Base-by-base conservation (phyloP, 352 stramenopile species). In the Thraustochytrium striatum region DNA sequence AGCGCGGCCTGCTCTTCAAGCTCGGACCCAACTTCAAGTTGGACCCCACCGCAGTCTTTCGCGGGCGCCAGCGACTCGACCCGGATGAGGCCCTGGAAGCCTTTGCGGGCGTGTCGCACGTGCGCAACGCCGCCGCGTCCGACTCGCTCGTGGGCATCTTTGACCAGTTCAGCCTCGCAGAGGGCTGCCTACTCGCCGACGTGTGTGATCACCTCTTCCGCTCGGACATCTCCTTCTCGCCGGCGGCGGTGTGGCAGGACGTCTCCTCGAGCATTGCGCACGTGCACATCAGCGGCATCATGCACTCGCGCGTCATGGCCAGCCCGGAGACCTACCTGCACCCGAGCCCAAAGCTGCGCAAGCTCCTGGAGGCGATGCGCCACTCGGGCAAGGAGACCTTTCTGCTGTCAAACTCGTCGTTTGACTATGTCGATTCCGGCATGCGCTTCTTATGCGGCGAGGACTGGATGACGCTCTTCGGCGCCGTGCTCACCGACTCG, bases 1-100 rank as follows among this genome's bases (percentile, higher is more conserved):
- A 97, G 79, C 95, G 92, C 55, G 92, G 92, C 2, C 88, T 95
- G 83, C 89, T 97, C 35, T 97, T 90, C 83, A 95, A 97, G 83
- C 90, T 97, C 72, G 95, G 90, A 32, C 96, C 94, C 65, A 95
- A 94, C 58, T 92, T 96, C 84, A 96, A 97, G 72, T 87, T 97
- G 11, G 84, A 87, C 9, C 83, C 90, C 1, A 87, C 87, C 44
- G 90, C 90, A 62, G 91, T 91, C 11, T 93, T 89, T 69, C 87
- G 94, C 59, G 93, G 93, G 16, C 87, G 91, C 25, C 83, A 95
- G 55, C 88, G 91, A 3, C 89, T 97, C 19, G 87, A 88, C 13
- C 86, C 87, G 0, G 84, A 89, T 2, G 87, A 91, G 43, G 90
- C 97, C 55, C 91, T 94, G 83, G 81, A 91, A 11, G 88, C 95